Conservation (phyloP, 2,329 filamentous ascomycete genomes). For the Talaromyces sp. region DNA sequence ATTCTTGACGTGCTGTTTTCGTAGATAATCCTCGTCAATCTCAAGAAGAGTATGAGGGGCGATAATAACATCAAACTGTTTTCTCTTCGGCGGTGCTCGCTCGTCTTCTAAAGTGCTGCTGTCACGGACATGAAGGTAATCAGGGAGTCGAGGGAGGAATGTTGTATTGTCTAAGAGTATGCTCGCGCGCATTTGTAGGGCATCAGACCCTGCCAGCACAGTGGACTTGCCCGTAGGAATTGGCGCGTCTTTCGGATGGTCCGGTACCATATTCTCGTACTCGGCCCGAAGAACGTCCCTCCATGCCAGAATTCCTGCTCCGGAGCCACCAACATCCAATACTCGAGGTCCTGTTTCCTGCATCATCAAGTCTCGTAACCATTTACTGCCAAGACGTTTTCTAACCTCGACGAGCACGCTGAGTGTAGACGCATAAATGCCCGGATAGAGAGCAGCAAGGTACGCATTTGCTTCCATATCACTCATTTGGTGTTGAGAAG, state of each 20-base stretch:
- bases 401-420: conserved; percentile 58
- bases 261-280: conserved; percentile 65
- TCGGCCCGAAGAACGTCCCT: conserved; percentile 74
- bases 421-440: conserved; percentile 56
- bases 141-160: conserved; percentile 86
- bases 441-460: conserved; percentile 58
- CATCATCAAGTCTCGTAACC: conserved; percentile 55
- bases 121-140: conserved; percentile 67
- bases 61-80: conserved; percentile 85
- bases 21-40: conserved; percentile 69
- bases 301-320: conserved; percentile 61
- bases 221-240: conserved; percentile 65
- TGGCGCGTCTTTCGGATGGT: conserved; percentile 38
- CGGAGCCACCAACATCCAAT: conserved; percentile 60
- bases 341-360: conserved; percentile 57
- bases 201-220: conserved; percentile 72
- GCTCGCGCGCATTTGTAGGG: conserved; percentile 71
- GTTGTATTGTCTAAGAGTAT: conserved; percentile 80
- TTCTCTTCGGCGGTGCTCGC: conserved; percentile 56
- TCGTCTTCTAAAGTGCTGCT: conserved; percentile 58
- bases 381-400: conserved; percentile 56
- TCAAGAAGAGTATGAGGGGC: conserved; percentile 80
- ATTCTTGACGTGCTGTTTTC: conserved; percentile 77
- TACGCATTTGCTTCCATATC: conserved; percentile 61
- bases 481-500: conserved; percentile 55